phyloP scores from a whole-genome alignment of 257 asterid genomes.

The Petrea volubilis region DNA sequence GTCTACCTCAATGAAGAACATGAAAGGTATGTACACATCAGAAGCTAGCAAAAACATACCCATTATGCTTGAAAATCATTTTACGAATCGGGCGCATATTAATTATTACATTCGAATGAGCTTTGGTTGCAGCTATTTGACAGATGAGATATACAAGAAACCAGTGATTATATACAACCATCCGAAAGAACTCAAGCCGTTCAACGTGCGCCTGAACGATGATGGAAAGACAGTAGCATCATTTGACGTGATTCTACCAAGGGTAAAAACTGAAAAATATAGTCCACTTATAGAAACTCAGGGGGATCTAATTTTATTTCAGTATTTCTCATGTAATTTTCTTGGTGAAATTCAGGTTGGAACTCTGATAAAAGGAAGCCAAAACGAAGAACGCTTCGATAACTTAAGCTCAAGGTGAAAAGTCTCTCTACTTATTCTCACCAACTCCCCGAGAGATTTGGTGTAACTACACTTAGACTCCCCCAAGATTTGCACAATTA shows the following conservation, averaged over 20 bases:
- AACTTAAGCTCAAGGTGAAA: slow-evolving; percentile 59
- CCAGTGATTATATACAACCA: slow-evolving; percentile 71
- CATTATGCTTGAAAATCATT: not conserved
- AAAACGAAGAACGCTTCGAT: slow-evolving; percentile 72
- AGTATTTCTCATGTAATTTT: not conserved
- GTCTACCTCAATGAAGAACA: slow-evolving; percentile 73
- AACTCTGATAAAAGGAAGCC: slow-evolving; percentile 74
- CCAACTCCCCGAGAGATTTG: too few relatives aligned
- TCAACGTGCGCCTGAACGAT: slow-evolving; percentile 56
- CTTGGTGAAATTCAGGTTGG: slow-evolving; percentile 56
- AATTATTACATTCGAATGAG: not conserved
- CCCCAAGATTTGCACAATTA: too few relatives aligned
- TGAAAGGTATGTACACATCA: slow-evolving; percentile 46
- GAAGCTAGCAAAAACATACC: not conserved
- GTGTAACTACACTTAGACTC: too few relatives aligned
- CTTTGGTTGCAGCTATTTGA: slow-evolving; percentile 52
- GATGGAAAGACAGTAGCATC: slow-evolving; percentile 80
- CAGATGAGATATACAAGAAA: slow-evolving; percentile 60
- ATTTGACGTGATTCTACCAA: slow-evolving; percentile 74
- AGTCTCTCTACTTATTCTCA: not conserved
- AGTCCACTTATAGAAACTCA: not conserved
- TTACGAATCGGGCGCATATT: not conserved
- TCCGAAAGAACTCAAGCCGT: slow-evolving; percentile 71
- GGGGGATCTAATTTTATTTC: not conserved
- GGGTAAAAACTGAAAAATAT: slow-evolving; percentile 33